phyloP scores from a whole-genome alignment of 73 alveolate genomes.

The Stentor roeselii region DNA sequence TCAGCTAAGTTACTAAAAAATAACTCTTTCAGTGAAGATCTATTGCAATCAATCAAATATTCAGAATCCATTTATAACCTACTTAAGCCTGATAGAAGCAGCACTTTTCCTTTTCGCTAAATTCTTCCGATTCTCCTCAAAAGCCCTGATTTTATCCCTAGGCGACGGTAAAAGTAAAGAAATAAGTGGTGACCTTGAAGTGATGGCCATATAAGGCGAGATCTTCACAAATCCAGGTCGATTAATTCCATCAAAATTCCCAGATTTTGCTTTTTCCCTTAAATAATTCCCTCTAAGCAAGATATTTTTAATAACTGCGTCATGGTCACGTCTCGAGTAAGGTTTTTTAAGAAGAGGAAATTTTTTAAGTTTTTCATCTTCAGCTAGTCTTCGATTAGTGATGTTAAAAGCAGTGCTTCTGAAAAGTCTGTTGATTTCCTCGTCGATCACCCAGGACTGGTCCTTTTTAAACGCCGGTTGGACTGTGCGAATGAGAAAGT shows the following conservation, averaged over 20 bases:
- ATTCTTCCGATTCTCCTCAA: background rate
- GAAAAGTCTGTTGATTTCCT: conserved; percentile 59
- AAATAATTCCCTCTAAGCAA: background rate
- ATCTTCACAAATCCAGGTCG: conserved; percentile 10
- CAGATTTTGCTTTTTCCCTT: conserved; percentile 1
- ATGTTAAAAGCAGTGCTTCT: conserved; percentile 67
- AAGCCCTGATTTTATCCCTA: conserved; percentile 16
- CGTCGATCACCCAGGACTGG: conserved; percentile 56
- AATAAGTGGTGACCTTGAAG: conserved; percentile 11
- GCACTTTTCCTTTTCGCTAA: background rate
- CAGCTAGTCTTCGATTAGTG: conserved; percentile 44
- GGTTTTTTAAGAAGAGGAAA: conserved; percentile 29
- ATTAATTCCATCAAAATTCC: background rate
- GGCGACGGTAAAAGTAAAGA: conserved; percentile 14
- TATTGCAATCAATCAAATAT: too few relatives aligned
- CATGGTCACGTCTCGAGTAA: conserved; percentile 47
- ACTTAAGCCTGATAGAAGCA: too few relatives aligned
- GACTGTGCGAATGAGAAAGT: conserved; percentile 54
- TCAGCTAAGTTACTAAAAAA: too few relatives aligned
- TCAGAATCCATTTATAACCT: too few relatives aligned
- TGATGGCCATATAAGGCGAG: conserved; percentile 2
- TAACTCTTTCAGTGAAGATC: too few relatives aligned
- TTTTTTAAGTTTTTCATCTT: conserved; percentile 36
- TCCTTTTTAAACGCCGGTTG: conserved; percentile 60
- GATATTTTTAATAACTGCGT: conserved; percentile 1